These are phyloP conservation scores for Tanacetum coccineum DNA, from an alignment of 129 eudicot genomes.

Conservation along the genomic window DNA sequence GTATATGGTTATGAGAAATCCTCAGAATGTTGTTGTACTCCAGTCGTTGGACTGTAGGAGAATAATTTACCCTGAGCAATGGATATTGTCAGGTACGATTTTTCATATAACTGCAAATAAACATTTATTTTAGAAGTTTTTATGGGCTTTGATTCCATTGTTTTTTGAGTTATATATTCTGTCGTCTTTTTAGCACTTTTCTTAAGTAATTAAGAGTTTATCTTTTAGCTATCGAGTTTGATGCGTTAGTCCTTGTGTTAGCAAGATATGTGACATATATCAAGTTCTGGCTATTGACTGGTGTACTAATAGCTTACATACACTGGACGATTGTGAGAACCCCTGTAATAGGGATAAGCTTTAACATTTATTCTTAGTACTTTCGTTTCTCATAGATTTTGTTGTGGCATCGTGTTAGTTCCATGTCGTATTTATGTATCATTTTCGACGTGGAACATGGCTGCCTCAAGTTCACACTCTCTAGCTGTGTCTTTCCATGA, in stretches of 20 bases:
- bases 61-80: neutral
- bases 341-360: slow-evolving; percentile 1
- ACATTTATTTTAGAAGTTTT: no score
- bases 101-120: no score
- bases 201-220: no score
- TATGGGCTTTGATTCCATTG: no score
- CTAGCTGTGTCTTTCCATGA: neutral
- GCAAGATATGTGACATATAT: neutral
- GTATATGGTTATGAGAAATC: slow-evolving; percentile 5
- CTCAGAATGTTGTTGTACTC: neutral
- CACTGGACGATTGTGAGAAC: no score
- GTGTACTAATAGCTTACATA: no score
- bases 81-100: slow-evolving; percentile 9
- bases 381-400: slow-evolving; percentile 7
- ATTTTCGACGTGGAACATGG: no score
- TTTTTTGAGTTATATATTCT: no score
- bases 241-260: neutral
- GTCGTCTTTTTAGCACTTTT: no score
- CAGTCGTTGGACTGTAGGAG: slow-evolving; percentile 11
- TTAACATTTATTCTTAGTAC: neutral
- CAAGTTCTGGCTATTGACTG: neutral
- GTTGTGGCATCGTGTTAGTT: neutral
- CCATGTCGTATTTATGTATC: neutral
- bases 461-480: no score
- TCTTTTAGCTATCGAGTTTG: neutral